Evolutionary conservation across 192 early-diverging fungal species (phyloP), one percentile per base, ranked within the genome.

Genomic region (Martensiomyces pterosporus): DNA sequence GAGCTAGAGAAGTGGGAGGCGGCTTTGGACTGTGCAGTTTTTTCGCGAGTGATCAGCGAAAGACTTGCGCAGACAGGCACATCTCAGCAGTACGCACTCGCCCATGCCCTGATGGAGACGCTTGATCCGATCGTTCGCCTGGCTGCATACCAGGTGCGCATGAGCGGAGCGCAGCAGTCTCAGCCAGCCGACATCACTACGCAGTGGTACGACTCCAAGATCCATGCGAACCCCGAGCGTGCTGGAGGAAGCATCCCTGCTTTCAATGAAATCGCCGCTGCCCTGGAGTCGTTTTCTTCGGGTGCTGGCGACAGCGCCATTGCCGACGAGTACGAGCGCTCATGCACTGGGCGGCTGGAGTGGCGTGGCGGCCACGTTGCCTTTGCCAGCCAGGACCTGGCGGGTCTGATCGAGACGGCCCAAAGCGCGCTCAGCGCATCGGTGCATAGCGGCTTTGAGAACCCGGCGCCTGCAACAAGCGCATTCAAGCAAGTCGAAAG

Each of bases 51-150:
- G 15, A 16, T 57, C 21, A 54, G 49, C 47, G 47, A 57, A 34
- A 47, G 35, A 16, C 42, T 73, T 27, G 63, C 63, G 14, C 35
- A 44, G 40, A 38, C 44, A 7, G 63, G 64, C 12, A 52, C 55
- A 49, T 52, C 57, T 21, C 47, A 52, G 27, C 60, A 54, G 40
- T 55, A 56, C 40, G 69, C 69, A 9, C 49, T 66, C 12, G 37
- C 57, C 4, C 45, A 66, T 5, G 32, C 58, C 1, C 52, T 62
- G 50, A 16, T 43, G 8, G 69, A 60, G 45, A 26, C 47, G 14
- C 49, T 61, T 10, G 69, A 73, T 48, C 64, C 62, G 14, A 52
- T 73, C 25, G 52, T 73, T 21, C 53, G 64, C 8, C 54, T 73
- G 2, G 42, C 69, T n/a, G 69, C 69, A 12, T 67, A 73, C 49